Base-by-base conservation (phyloP, 1,284 basidiomycete species). In the Leccinum holopus region DNA sequence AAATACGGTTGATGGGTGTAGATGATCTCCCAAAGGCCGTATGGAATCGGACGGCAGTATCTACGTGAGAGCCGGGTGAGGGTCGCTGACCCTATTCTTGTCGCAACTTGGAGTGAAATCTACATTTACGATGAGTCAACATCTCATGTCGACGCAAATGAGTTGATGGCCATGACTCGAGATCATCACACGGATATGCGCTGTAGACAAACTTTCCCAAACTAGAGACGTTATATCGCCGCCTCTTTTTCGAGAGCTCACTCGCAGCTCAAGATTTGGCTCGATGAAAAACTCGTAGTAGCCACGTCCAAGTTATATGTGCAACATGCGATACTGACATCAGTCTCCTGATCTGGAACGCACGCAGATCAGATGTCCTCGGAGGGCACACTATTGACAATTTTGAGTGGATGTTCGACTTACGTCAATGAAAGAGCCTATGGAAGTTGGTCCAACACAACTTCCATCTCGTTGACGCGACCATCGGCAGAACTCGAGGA, bases 391-490 rank as follows among this genome's bases (percentile, higher is more conserved):
- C 18, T 47, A 21, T 47, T 44, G 9, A 2, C 41, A 44, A 18
- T 44, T 47, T 47, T 47, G 5, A 21, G 44, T 21, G 18, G 11
- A 47, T 12, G n/a, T 18, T 44, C n/a, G 44, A 47, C 18, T 47
- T 12, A 21, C n/a, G 11, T 47, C 3, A 11, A 47, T 11, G 11
- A 47, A 47, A n/a, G 18, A 12, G 33, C 5, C 18, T 62, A 74
- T 41, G 59, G 12, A 55, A 73, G 63, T 39, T 72, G 68, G 33
- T 70, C 71, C 59, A 81, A 75, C 61, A 82, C 78, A 58, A 82
- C 76, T 65, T 82, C 81, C 82, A 82, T 84, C 73, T 85, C 84
- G 67, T 79, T 82, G 67, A 78, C 72, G n/a, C 70, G 62, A 33
- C 66, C 70, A 11, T 60, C 66, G 12, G 61, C 66, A 30, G 75